Evolutionary conservation across 2,329 filamentous ascomycete genomes (phyloP).

Genomic region (Sporothrix curviconia): DNA sequence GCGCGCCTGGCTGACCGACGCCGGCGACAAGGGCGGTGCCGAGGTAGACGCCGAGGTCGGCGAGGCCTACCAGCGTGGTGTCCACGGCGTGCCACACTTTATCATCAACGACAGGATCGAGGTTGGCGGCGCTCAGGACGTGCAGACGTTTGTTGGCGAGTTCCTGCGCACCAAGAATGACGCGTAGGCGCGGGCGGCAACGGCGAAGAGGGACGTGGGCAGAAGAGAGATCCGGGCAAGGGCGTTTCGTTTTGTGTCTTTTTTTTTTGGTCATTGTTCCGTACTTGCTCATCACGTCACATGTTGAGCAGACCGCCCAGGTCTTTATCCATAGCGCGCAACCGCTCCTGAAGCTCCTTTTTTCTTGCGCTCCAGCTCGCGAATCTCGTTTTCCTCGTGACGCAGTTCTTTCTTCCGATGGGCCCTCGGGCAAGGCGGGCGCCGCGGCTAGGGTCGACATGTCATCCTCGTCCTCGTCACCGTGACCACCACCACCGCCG

Average conservation of each 20-base stretch:
- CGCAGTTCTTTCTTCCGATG: constrained; percentile 62
- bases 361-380: constrained; percentile 50
- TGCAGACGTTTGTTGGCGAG: constrained; percentile 56
- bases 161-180: constrained; percentile 48
- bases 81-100: constrained; percentile 70
- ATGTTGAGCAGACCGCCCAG: constrained; percentile 48
- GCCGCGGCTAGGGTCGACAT: constrained; percentile 36
- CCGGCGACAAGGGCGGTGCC: constrained; percentile 46
- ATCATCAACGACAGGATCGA: constrained; percentile 62
- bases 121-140: constrained; percentile 66
- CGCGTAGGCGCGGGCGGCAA: not conserved
- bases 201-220: not conserved
- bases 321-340: constrained; percentile 50
- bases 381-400: constrained; percentile 61
- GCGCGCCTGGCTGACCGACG: constrained; percentile 46
- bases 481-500: constrained; percentile 43
- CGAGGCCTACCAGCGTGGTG: constrained; percentile 41
- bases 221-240: not conserved
- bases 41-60: constrained; percentile 52
- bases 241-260: not conserved
- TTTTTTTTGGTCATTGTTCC: not conserved
- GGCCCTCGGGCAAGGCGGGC: constrained; percentile 33
- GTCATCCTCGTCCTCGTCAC: constrained; percentile 45
- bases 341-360: constrained; percentile 46
- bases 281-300: constrained; percentile 27